Evolutionary conservation across 2,329 filamentous ascomycete species (phyloP), one percentile per base, ranked within the genome.

Genomic region (Talaromyces rugulosus): DNA sequence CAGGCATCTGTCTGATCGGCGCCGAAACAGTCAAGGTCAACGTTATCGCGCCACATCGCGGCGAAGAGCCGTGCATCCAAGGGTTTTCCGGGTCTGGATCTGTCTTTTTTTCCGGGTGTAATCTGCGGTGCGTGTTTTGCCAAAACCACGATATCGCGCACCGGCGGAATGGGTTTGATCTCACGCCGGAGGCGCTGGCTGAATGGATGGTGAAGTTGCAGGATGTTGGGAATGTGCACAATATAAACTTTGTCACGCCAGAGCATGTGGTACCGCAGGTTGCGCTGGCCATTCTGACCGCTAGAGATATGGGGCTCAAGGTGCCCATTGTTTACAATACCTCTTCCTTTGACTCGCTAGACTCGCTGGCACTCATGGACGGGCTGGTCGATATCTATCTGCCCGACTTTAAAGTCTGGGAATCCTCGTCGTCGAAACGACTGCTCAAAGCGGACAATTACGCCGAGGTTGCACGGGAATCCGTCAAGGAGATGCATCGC

Each of bases 341-440:
- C 0, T 92, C 89, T 0, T 87, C 88, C 11, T 96, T 90, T 70
- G 91, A 96, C 75, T 91, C 88, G 1, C 77, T 89, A 0, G 87
- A 86, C 2, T 92, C 88, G 0, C 78, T 96, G 1, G 76, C 86
- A 63, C 80, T 95, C 8, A 83, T 96, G 68, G 87, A 95, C 67
- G 91, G 91, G 0, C 78, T 96, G 31, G 86, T 95, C 0, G 91
- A 95, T 72, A 92, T 96, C 52, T 96, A 95, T 71, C 80, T 96
- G n/a, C 89, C 91, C 0, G 91, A 96, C 71, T 95, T 95, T 80
- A 95, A 96, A 74, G 86, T 93, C 9, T 95, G 90, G 90, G 84
- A 84, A 31, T 74, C 81, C 1, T 78, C 74, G 27, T 88, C 89
- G 0, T 89, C 89, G 23, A 88, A 84, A 68, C 81, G 90, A 11